Conservation (phyloP, 805 yeast genomes). For the Diddensiella santjacobensis region DNA sequence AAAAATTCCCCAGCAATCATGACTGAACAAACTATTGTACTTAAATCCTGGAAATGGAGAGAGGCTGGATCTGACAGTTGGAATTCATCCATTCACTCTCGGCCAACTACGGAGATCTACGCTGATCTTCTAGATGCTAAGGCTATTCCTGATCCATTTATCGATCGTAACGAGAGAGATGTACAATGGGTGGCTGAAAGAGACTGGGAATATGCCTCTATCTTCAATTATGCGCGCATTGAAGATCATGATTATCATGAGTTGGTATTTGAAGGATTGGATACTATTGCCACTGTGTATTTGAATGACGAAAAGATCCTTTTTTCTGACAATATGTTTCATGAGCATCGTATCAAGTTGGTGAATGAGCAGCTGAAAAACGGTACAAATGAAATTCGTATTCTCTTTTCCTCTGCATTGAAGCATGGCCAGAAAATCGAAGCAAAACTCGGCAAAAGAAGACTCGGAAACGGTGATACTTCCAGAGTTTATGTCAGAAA, state of each 20-base stretch:
- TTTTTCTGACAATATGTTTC: conserved; percentile 39
- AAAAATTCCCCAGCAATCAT: too few species aligned
- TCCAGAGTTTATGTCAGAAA: conserved; percentile 44
- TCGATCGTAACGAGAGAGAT: conserved; percentile 40
- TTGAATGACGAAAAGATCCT: conserved; percentile 31
- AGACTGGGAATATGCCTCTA: conserved; percentile 43
- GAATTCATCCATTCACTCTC: too few species aligned
- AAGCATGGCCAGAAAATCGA: conserved; percentile 6
- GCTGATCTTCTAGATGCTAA: conserved; percentile 38
- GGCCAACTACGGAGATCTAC: conserved; percentile 4
- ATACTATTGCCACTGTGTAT: conserved; percentile 18
- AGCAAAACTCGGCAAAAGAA: conserved; percentile 6
- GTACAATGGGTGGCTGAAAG: conserved; percentile 49
- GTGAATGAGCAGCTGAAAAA: not conserved
- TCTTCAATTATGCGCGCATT: conserved; percentile 11
- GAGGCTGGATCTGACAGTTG: too few species aligned
- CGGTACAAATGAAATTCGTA: not conserved
- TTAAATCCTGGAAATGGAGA: too few species aligned
- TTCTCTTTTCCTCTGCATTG: conserved; percentile 1
- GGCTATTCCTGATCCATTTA: conserved; percentile 43
- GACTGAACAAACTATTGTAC: too few species aligned
- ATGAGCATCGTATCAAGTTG: conserved; percentile 3
- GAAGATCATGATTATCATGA: conserved; percentile 10
- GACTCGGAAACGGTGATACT: conserved; percentile 39
- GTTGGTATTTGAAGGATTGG: conserved; percentile 21